A percentile compares a stretch with the other conserved stretches of the same genome.
These are phyloP conservation scores for Tetragonia tetragonoides DNA, from an alignment of 148 eudicot genomes.

Conservation along the genomic window DNA sequence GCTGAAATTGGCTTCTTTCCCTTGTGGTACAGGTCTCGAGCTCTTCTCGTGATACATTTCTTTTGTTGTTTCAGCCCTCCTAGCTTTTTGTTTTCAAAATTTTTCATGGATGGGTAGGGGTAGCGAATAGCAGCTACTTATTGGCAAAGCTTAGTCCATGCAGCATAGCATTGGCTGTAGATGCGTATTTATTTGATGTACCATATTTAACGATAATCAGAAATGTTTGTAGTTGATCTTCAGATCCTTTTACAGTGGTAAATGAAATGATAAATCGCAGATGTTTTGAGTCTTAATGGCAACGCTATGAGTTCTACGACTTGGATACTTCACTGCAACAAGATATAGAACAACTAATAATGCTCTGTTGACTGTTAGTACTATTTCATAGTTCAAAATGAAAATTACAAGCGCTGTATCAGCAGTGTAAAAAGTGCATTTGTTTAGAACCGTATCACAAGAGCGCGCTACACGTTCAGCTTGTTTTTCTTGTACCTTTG, in stretches of 20 bases:
- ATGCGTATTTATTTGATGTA: constrained; percentile 27
- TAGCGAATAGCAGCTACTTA: constrained; percentile 26
- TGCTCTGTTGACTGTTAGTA: too few relatives aligned
- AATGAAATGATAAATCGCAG: constrained; percentile 4
- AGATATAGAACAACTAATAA: too few relatives aligned
- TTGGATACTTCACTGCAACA: too few relatives aligned
- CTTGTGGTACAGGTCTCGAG: neutral
- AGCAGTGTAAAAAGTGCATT: too few relatives aligned
- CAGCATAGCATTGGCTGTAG: constrained; percentile 5
- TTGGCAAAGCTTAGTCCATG: constrained; percentile 5
- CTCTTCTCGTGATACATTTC: neutral
- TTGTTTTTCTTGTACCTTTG: constrained; percentile 24
- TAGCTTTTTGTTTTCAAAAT: neutral
- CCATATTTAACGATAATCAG: constrained; percentile 9
- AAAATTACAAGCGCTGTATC: too few relatives aligned
- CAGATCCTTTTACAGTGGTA: neutral
- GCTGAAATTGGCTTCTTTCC: constrained; percentile 9
- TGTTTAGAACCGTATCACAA: neutral
- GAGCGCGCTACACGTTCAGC: neutral
- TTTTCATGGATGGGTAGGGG: constrained; percentile 23
- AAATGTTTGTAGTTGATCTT: constrained; percentile 3
- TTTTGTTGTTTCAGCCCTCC: neutral
- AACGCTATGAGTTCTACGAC: too few relatives aligned
- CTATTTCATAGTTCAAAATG: too few relatives aligned
- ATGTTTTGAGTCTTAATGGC: neutral